These are phyloP conservation scores for Fusarium beomiforme DNA, from an alignment of 2,329 filamentous ascomycete species.

Conservation along the genomic window DNA sequence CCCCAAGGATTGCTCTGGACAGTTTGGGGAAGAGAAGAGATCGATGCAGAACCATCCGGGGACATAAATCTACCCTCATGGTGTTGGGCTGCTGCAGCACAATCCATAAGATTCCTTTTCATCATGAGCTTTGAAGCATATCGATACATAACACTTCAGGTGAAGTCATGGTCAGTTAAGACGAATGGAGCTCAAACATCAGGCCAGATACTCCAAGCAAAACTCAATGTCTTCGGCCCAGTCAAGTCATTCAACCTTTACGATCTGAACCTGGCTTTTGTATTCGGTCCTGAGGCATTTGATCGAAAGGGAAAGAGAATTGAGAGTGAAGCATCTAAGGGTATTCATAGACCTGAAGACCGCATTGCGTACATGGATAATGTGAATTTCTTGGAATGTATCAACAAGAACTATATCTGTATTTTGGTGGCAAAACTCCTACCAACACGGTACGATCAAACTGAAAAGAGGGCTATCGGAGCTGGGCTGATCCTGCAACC, in stretches of 20 bases:
- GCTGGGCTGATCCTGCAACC: not conserved
- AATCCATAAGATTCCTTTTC: not conserved
- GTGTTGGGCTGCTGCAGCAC: not conserved
- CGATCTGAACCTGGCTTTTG: not conserved
- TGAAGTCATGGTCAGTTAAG: not conserved
- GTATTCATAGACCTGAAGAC: not conserved
- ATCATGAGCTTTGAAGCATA: not conserved
- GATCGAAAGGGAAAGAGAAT: not conserved
- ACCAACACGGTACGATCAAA: not conserved
- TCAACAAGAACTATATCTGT: not conserved
- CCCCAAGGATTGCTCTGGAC: not conserved
- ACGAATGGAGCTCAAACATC: not conserved
- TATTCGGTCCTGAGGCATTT: not conserved
- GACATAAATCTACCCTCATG: not conserved
- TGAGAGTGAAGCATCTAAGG: not conserved
- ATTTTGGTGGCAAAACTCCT: not conserved
- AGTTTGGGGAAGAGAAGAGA: too few relatives aligned
- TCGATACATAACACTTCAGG: not conserved
- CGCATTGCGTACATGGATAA: not conserved
- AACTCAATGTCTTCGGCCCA: not conserved
- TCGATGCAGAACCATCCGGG: fast-evolving
- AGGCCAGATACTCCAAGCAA: not conserved
- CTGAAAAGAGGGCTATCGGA: not conserved
- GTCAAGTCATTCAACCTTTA: not conserved
- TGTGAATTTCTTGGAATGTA: not conserved